phyloP scores from a whole-genome alignment of 805 yeast species.

The Metschnikowia chrysomelidarum region DNA sequence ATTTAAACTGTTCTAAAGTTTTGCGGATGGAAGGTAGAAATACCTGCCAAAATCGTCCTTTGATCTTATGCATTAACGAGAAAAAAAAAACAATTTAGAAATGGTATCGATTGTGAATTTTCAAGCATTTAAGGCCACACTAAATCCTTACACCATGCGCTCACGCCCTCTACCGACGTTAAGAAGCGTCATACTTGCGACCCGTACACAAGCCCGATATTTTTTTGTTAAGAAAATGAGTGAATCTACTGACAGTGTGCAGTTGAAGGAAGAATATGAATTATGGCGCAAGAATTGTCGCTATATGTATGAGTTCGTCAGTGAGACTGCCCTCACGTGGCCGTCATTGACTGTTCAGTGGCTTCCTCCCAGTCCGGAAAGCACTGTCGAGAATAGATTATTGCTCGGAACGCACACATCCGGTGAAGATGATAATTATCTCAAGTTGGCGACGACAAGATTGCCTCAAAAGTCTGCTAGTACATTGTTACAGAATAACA shows the following conservation, averaged over 20 bases:
- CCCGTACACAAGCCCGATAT: too few species aligned
- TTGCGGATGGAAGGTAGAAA: too few species aligned
- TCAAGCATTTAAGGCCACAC: too few species aligned
- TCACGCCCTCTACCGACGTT: too few species aligned
- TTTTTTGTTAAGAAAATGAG: conserved; percentile 12
- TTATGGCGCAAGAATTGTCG: conserved; percentile 81
- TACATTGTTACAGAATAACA: conserved; percentile 8
- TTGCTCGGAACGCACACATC: conserved; percentile 74
- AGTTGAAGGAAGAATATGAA: conserved; percentile 65
- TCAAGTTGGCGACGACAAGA: conserved; percentile 63
- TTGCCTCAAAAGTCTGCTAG: conserved; percentile 38
- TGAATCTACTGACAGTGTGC: conserved; percentile 11
- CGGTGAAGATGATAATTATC: conserved; percentile 61
- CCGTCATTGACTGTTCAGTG: conserved; percentile 80
- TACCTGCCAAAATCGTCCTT: too few species aligned
- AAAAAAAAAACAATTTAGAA: too few species aligned
- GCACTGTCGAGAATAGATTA: conserved; percentile 46
- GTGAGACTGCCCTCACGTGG: conserved; percentile 79
- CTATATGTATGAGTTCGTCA: conserved; percentile 78
- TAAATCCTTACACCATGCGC: too few species aligned
- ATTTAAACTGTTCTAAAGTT: too few species aligned
- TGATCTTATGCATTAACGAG: too few species aligned
- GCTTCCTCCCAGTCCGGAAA: conserved; percentile 48
- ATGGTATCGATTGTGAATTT: too few species aligned
- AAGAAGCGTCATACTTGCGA: too few species aligned